A percentile compares a stretch with the other conserved stretches of the same genome.
Evolutionary conservation across 208 protist genomes (phyloP).

Genomic region (Porcisia deanei): DNA sequence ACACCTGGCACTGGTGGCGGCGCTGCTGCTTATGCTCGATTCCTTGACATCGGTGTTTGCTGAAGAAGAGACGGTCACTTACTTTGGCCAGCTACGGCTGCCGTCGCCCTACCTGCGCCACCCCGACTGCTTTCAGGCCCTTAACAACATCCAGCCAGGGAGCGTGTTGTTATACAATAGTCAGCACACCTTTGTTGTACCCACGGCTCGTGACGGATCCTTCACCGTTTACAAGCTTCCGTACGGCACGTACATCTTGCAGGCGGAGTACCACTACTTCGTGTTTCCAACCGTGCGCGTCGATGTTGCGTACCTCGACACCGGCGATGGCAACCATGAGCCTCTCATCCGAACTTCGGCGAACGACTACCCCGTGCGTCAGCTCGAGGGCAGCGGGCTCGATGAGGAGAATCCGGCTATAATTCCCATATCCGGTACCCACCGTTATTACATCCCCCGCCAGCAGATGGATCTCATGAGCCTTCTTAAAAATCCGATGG

Average conservation of each 20-base stretch:
- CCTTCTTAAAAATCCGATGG: constrained; percentile 80
- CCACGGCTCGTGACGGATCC: constrained; percentile 61
- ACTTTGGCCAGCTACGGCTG: constrained; percentile 62
- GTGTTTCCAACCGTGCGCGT: constrained; percentile 78
- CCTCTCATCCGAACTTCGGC: constrained; percentile 61
- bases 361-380: constrained; percentile 68
- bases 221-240: constrained; percentile 77
- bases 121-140: constrained; percentile 39
- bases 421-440: constrained; percentile 52
- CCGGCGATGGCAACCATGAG: constrained; percentile 17
- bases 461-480: constrained; percentile 65
- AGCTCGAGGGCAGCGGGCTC: constrained; percentile 63
- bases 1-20: constrained; percentile 1
- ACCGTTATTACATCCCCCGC: constrained; percentile 77
- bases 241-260: constrained; percentile 81
- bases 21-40: constrained; percentile 11
- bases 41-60: background rate
- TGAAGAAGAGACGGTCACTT: constrained; percentile 20
- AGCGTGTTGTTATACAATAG: constrained; percentile 67
- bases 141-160: constrained; percentile 69
- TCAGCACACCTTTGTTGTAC: constrained; percentile 44
- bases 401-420: constrained; percentile 68
- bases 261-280: constrained; percentile 82
- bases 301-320: constrained; percentile 60
- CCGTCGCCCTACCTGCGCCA: constrained; percentile 50